Evolutionary conservation across 2,329 filamentous ascomycete species (phyloP).

Genomic region (Diplodia corticola): DNA sequence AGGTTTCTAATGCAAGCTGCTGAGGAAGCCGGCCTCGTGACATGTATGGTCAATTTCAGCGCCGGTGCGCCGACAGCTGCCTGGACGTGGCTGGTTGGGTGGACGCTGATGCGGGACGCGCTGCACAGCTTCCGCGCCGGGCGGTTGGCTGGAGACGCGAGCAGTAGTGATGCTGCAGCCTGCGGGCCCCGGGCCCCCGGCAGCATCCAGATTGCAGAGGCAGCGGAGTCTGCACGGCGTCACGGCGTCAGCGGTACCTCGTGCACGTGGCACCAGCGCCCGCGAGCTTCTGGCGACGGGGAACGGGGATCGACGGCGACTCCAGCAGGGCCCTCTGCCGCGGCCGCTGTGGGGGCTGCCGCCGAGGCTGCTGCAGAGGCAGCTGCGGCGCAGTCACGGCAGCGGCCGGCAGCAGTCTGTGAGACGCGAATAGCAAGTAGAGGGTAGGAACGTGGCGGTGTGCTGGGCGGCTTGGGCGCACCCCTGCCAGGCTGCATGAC

Average conservation of each 20-base stretch:
- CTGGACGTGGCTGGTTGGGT: neutral
- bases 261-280: constrained; percentile 7
- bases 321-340: neutral
- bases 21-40: neutral
- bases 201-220: neutral
- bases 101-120: neutral
- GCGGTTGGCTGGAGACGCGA: neutral
- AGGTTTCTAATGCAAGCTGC: neutral
- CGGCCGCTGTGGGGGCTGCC: neutral
- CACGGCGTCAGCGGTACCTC: neutral
- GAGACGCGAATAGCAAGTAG: neutral
- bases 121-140: neutral
- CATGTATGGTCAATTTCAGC: neutral
- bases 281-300: neutral
- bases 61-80: too few relatives aligned
- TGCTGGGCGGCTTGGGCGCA: neutral
- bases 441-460: neutral
- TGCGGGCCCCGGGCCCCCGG: neutral
- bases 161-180: neutral
- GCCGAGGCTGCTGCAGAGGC: neutral
- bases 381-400: neutral
- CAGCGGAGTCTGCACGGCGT: neutral
- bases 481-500: constrained; percentile 6
- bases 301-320: neutral
- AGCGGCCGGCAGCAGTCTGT: neutral